Evolutionary conservation across 2,329 filamentous ascomycete genomes (phyloP), one percentile per base, ranked within the genome.

Genomic region (Hymenoscyphus fraxineus): DNA sequence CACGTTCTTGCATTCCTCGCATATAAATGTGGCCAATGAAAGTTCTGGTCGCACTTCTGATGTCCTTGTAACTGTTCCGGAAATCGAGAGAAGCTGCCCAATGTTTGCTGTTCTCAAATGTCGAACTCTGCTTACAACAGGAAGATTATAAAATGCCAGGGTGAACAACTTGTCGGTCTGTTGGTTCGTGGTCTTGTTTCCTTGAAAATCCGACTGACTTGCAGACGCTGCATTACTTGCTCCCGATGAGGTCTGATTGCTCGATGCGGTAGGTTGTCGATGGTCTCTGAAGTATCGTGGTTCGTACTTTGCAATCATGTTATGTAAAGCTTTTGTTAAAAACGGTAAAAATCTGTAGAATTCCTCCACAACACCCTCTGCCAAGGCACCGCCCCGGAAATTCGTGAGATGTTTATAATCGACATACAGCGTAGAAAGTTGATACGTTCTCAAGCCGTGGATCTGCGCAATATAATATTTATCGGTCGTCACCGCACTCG

Each of bases 291-390:
- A 98, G 80, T 98, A 99, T 75, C 90, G 85, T 5, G 95, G 92
- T 77, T 97, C 94, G 79, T 97, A 90, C 79, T 96, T 96, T 70
- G 92, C 89, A 72, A 99, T 96, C 78, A 96, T 87, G 73, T 93
- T 96, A 79, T 99, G 93, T 55, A 99, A 81, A 32, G 90, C 93
- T 68, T 90, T 87, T 27, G 91, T 92, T 73, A 99, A 85, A 76
- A 95, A 99, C 2, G 95, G 95, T 31, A 96, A 83, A 76, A 97
- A 97, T 70, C 95, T 91, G 78, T 97, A 98, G 81, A 97, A 98
- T 74, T 96, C 90, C 72, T 88, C 88, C 69, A 93, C 89, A 67
- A 98, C 90, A 60, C 92, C 94, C 67, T 92, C 88, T 54, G 94
- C 92, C 61, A 99, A 81, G 64, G 90, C 88, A 61, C 90, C 91